These are phyloP conservation scores for Pugionium cornutum DNA, from an alignment of 345 rosid species.

Conservation along the genomic window DNA sequence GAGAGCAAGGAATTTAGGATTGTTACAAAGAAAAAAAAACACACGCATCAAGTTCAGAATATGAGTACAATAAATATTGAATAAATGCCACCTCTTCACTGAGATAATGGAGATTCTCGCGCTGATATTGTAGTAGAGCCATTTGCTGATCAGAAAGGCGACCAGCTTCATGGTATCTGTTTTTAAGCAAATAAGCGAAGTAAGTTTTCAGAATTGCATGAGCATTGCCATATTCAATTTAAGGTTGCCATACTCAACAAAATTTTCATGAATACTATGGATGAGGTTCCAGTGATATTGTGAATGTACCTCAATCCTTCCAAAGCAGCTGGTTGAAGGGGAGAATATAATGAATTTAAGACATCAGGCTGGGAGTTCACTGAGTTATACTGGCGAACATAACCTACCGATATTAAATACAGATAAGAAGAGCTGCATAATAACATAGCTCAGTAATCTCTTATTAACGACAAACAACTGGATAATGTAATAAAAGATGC, in stretches of 20 bases:
- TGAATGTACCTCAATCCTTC: slow-evolving; percentile 81
- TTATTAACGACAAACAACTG: too few species aligned
- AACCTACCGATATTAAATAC: slow-evolving; percentile 52
- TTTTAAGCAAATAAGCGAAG: slow-evolving; percentile 24
- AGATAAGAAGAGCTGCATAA: slow-evolving; percentile 23
- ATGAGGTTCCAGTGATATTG: too few species aligned
- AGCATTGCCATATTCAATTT: background rate
- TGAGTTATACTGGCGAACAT: slow-evolving; percentile 81
- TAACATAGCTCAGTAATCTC: too few species aligned
- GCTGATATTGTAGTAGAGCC: slow-evolving; percentile 97
- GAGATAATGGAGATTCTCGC: slow-evolving; percentile 94
- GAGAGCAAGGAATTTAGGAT: background rate
- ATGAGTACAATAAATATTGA: background rate
- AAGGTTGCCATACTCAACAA: background rate
- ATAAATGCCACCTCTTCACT: slow-evolving; percentile 72
- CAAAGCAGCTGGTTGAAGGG: slow-evolving; percentile 89
- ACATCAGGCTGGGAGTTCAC: slow-evolving; percentile 94
- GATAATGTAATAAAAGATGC: too few species aligned
- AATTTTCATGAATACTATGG: too few species aligned
- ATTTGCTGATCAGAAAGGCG: slow-evolving; percentile 98
- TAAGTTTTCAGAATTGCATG: slow-evolving; percentile 3
- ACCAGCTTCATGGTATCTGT: slow-evolving; percentile 79
- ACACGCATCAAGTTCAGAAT: slow-evolving; percentile 20
- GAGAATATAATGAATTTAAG: slow-evolving; percentile 88
- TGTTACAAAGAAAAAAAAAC: slow-evolving; percentile 19